Evolutionary conservation across 1,284 basidiomycete species (phyloP).

Genomic region (Sanghuangporus baumii): DNA sequence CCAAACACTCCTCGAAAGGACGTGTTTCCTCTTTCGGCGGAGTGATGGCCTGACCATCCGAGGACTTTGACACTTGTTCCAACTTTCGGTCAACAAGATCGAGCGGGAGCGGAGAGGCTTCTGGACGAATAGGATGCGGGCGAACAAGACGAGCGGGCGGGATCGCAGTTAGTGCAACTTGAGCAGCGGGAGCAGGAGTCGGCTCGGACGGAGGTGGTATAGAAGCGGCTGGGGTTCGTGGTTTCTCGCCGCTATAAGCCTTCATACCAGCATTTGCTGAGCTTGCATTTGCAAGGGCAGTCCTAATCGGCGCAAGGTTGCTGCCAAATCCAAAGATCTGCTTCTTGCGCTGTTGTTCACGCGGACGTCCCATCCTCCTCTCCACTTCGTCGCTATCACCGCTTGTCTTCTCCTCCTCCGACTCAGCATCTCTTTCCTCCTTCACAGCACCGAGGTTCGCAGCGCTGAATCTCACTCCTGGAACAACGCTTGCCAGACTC

Average conservation of each 20-base stretch:
- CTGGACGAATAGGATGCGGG: constrained; percentile 18
- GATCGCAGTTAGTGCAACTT: constrained; percentile 24
- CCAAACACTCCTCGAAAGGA: constrained; percentile 75
- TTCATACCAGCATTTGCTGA: background rate
- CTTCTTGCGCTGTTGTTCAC: constrained; percentile 5
- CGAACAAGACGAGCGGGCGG: constrained; percentile 21
- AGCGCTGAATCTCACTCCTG: constrained; percentile 41
- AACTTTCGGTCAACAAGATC: constrained; percentile 32
- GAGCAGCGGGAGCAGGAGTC: constrained; percentile 9
- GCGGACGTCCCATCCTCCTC: constrained; percentile 2
- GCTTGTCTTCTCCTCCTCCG: background rate
- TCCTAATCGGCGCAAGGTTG: background rate
- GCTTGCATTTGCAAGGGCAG: background rate
- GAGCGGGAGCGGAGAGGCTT: constrained; percentile 21
- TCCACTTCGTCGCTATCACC: constrained; percentile 1
- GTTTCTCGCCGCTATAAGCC: background rate
- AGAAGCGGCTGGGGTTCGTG: background rate
- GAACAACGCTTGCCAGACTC: constrained; percentile 18
- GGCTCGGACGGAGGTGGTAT: constrained; percentile 20
- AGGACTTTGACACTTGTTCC: constrained; percentile 31
- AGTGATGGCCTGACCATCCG: constrained; percentile 15
- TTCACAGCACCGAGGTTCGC: constrained; percentile 22
- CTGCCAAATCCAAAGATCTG: constrained; percentile 9
- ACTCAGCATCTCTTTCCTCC: constrained; percentile 11
- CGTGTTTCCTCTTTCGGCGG: constrained; percentile 35